These are phyloP conservation scores for Priceomyces melissophilus DNA, from an alignment of 805 yeast genomes.

Conservation along the genomic window DNA sequence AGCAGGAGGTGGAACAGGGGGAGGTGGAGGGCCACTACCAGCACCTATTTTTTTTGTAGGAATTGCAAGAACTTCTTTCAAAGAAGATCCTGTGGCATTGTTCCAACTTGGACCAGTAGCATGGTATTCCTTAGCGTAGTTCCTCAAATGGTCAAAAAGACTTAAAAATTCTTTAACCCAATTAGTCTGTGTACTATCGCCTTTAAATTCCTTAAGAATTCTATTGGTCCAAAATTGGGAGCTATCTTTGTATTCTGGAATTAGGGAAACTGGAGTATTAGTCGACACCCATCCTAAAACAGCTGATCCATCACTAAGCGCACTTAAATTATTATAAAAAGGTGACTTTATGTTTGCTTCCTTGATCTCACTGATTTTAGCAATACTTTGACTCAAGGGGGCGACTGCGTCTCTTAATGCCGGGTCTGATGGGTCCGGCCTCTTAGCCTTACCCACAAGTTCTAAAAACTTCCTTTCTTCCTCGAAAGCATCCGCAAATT, in stretches of 20 bases:
- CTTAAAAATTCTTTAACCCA: constrained; percentile 74
- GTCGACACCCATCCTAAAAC: constrained; percentile 88
- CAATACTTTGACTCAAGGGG: constrained; percentile 66
- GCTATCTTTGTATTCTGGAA: constrained; percentile 84
- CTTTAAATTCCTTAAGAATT: constrained; percentile 80
- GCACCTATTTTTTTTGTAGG: constrained; percentile 12
- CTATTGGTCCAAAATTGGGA: constrained; percentile 94
- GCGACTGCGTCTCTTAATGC: constrained; percentile 52
- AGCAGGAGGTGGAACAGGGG: constrained; percentile 86
- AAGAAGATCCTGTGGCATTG: constrained; percentile 51
- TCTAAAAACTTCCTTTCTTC: constrained; percentile 58
- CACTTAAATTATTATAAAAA: constrained; percentile 66
- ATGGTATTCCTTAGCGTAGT: constrained; percentile 73
- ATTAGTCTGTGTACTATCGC: constrained; percentile 64
- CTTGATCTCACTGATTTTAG: constrained; percentile 57
- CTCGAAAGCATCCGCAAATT: constrained; percentile 51
- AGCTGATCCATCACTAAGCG: constrained; percentile 86
- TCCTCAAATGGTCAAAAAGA: constrained; percentile 66
- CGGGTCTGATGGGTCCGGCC: constrained; percentile 59
- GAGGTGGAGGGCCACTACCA: constrained; percentile 71
- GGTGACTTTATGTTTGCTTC: constrained; percentile 72
- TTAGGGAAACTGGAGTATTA: constrained; percentile 67
- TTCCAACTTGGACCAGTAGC: constrained; percentile 86
- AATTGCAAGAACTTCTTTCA: constrained; percentile 46
- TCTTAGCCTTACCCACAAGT: constrained; percentile 56